phyloP scores from a whole-genome alignment of 345 rosid genomes.

The Streptanthus diversifolius region DNA sequence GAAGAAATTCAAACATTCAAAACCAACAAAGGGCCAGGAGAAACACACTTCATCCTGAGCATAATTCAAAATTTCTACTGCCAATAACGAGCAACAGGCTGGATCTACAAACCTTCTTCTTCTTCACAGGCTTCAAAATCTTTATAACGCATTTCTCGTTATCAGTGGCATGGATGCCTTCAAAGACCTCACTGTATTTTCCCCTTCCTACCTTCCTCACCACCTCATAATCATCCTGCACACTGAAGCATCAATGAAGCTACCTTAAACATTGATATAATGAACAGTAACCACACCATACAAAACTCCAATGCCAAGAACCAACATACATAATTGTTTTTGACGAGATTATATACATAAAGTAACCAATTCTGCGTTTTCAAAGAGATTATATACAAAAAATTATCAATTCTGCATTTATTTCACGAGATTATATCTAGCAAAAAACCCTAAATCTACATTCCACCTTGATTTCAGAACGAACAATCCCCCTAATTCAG shows the following conservation, averaged over 20 bases:
- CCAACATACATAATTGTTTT: no score
- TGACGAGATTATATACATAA: background rate
- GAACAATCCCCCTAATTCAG: background rate
- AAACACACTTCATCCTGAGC: background rate
- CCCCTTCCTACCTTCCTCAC: constrained; percentile 96
- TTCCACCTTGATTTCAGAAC: constrained; percentile 7
- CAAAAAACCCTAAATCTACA: constrained; percentile 19
- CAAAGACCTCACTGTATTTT: constrained; percentile 95
- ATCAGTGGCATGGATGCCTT: constrained; percentile 79
- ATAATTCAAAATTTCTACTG: background rate
- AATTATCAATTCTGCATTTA: background rate
- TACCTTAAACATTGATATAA: background rate
- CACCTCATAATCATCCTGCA: constrained; percentile 94
- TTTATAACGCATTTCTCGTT: constrained; percentile 84
- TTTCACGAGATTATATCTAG: background rate
- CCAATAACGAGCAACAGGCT: background rate
- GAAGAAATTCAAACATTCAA: background rate
- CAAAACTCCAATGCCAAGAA: background rate
- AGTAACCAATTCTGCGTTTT: background rate
- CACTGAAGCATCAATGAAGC: constrained; percentile 45
- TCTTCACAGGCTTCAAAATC: constrained; percentile 96
- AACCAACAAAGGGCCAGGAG: background rate
- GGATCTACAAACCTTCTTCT: constrained; percentile 71
- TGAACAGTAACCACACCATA: background rate
- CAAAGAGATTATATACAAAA: background rate